Conservation (phyloP, 371 early-diverging fungal species). For the Amoeboaphelidium protococcarum region DNA sequence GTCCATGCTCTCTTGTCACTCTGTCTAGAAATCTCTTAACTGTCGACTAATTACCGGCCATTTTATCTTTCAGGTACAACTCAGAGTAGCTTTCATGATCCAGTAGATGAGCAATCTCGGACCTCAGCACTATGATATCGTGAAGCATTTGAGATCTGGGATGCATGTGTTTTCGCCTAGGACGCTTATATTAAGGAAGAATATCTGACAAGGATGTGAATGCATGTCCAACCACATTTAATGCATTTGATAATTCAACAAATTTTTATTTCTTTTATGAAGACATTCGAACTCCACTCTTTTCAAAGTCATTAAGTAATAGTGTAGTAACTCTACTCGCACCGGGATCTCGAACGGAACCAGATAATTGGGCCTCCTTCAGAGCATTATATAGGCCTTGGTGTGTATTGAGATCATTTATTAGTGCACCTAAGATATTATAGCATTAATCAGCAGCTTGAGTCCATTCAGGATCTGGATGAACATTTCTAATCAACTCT, state of each 20-base stretch:
- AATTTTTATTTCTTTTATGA: slow-evolving; percentile 31
- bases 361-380: no score
- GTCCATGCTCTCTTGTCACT: no score
- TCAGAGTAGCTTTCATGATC: slow-evolving; percentile 53
- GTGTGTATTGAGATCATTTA: slow-evolving; percentile 80
- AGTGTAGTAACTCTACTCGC: slow-evolving; percentile 52
- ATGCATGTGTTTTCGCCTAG: background rate
- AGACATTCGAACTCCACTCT: slow-evolving; percentile 68
- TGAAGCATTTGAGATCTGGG: slow-evolving; percentile 28
- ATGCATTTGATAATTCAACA: slow-evolving; percentile 49
- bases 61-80: slow-evolving; percentile 61
- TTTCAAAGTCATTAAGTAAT: slow-evolving; percentile 71
- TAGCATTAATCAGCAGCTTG: slow-evolving; percentile 53
- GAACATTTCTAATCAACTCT: slow-evolving; percentile 71
- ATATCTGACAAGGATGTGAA: slow-evolving; percentile 15
- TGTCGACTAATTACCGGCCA: slow-evolving; percentile 72
- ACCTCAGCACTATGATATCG: slow-evolving; percentile 35
- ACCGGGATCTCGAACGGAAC: no score
- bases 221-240: slow-evolving; percentile 42
- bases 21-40: no score
- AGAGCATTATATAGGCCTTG: slow-evolving; percentile 47
- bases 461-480: slow-evolving; percentile 39
- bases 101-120: slow-evolving; percentile 41
- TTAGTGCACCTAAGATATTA: slow-evolving; percentile 38
- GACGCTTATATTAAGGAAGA: slow-evolving; percentile 9